These are phyloP conservation scores for Kluyveromyces sp. DNA, from an alignment of 1,139 yeast species.

Conservation along the genomic window DNA sequence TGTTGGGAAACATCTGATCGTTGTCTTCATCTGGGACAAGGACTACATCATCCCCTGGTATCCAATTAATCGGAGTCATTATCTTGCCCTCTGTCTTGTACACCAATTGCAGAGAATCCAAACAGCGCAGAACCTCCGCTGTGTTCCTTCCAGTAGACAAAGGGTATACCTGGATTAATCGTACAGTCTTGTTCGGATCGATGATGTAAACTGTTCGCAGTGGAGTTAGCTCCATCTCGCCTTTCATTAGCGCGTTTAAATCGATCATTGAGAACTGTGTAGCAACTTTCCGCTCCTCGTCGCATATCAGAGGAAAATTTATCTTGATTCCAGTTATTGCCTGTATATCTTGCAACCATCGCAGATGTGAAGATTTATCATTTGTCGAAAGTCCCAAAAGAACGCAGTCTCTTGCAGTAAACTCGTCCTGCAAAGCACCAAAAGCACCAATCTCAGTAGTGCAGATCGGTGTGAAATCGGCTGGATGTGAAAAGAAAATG, in stretches of 20 bases:
- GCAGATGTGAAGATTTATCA: constrained; percentile 60
- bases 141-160: constrained; percentile 86
- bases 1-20: constrained; percentile 74
- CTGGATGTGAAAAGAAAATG: constrained; percentile 79
- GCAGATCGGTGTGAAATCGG: constrained; percentile 84
- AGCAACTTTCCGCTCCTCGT: constrained; percentile 64
- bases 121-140: constrained; percentile 75
- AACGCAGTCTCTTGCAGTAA: constrained; percentile 67
- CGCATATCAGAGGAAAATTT: constrained; percentile 75
- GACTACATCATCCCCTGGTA: constrained; percentile 79
- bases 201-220: constrained; percentile 78
- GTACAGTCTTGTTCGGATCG: constrained; percentile 69
- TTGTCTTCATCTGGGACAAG: constrained; percentile 56
- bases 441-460: constrained; percentile 87
- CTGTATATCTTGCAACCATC: constrained; percentile 80
- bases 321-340: constrained; percentile 63
- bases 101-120: constrained; percentile 72
- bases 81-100: constrained; percentile 51
- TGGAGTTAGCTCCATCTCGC: constrained; percentile 47
- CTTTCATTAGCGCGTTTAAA: constrained; percentile 51
- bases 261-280: constrained; percentile 72
- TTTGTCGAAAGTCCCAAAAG: constrained; percentile 76
- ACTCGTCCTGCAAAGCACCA: constrained; percentile 77
- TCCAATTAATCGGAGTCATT: constrained; percentile 84
- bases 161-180: constrained; percentile 71